Conservation (phyloP, 768 basidiomycete genomes). For the Trametes gibbosa region DNA sequence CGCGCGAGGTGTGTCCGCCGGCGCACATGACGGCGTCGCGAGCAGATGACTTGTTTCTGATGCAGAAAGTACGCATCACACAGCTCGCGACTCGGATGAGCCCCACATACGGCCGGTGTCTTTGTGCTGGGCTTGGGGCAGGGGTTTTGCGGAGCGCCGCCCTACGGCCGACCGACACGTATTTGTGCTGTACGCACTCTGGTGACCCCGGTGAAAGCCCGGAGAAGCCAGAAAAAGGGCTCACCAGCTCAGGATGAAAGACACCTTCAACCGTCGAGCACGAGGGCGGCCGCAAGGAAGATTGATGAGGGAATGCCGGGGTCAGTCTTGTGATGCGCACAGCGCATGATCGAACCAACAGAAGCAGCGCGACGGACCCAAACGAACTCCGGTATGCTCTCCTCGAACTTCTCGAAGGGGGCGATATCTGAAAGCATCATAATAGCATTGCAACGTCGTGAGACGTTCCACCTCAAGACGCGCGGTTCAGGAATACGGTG, state of each 20-base stretch:
- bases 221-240: background rate
- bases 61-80: conserved; percentile 6
- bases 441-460: conserved; percentile 7
- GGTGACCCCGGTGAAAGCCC: conserved; percentile 15
- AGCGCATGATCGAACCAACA: conserved; percentile 15
- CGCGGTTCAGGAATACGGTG: background rate
- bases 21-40: conserved; percentile 7
- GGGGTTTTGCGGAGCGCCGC: background rate
- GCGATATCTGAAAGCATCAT: conserved; percentile 12
- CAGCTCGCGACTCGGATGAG: background rate
- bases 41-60: conserved; percentile 9
- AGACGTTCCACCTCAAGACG: background rate
- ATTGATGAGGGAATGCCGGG: conserved; percentile 8
- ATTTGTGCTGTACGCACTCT: background rate
- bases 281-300: conserved; percentile 3
- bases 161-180: background rate
- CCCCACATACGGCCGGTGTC: background rate
- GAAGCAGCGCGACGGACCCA: conserved; percentile 8
- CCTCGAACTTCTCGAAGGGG: background rate
- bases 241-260: background rate
- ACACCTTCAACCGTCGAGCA: background rate
- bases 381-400: background rate
- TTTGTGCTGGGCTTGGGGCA: background rate
- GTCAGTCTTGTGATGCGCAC: conserved; percentile 10
- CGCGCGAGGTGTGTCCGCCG: background rate